Evolutionary conservation across 192 early-diverging fungal genomes (phyloP).

Genomic region (Spinellus fusiger): DNA sequence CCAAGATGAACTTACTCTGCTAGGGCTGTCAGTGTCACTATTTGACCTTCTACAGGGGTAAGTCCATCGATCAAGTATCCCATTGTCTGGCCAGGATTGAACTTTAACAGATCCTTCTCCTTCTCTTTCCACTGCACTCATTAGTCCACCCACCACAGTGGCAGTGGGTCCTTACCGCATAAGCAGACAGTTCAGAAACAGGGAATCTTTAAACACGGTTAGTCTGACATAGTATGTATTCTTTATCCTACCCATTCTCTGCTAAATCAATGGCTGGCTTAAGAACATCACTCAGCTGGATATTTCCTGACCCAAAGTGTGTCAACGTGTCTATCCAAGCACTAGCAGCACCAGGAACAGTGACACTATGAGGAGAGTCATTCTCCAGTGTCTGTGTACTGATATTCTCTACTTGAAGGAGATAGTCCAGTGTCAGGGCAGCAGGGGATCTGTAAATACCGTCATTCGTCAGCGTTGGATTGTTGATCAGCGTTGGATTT

Average conservation of each 20-base stretch:
- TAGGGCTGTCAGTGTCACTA: conserved; percentile 54
- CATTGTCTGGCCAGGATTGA: conserved; percentile 34
- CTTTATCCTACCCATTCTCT: conserved; percentile 48
- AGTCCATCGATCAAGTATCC: conserved; percentile 44
- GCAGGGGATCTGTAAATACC: conserved; percentile 39
- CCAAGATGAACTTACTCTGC: conserved; percentile 38
- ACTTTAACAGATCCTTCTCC: conserved; percentile 15
- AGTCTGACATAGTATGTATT: neutral
- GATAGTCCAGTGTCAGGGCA: conserved; percentile 45
- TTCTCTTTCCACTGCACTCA: conserved; percentile 30
- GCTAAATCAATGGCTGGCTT: conserved; percentile 65
- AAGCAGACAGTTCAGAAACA: conserved; percentile 23
- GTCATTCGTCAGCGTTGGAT: neutral
- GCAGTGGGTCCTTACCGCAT: conserved; percentile 10
- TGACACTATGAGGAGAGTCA: conserved; percentile 43
- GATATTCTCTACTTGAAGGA: conserved; percentile 27
- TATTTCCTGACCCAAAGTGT: conserved; percentile 54
- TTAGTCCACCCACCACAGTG: neutral
- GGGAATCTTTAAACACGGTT: conserved; percentile 3
- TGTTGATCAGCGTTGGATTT: no score
- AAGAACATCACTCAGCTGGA: conserved; percentile 52
- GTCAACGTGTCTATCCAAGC: conserved; percentile 66
- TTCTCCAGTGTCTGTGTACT: conserved; percentile 29
- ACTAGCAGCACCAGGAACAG: conserved; percentile 70
- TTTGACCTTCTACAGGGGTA: conserved; percentile 54